Evolutionary conservation across 148 eudicot species (phyloP).

Genomic region (Beta vulgaris): DNA sequence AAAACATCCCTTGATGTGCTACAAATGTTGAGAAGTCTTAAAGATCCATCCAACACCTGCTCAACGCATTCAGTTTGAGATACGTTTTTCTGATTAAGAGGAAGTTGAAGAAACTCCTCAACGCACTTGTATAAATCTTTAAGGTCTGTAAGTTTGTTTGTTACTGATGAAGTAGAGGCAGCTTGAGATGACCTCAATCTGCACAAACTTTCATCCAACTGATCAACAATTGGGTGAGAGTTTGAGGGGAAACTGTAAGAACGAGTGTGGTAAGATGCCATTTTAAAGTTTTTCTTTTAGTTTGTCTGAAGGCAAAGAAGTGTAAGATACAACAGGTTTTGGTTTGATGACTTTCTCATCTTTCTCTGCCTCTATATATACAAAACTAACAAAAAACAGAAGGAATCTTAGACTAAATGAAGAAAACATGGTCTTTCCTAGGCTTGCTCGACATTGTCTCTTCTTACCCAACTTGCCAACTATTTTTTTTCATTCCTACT

Average conservation of each 20-base stretch:
- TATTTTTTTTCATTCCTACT: background rate
- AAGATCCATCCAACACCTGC: too few relatives aligned
- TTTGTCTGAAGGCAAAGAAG: background rate
- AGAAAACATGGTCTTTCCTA: background rate
- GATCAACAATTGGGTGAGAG: constrained; percentile 15
- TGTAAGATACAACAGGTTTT: background rate
- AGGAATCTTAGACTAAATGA: constrained; percentile 11
- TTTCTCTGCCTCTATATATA: constrained; percentile 7
- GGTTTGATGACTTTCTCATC: constrained; percentile 7
- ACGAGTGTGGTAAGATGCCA: constrained; percentile 28
- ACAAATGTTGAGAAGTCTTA: too few relatives aligned
- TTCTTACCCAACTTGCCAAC: constrained; percentile 7
- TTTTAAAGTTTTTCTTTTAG: background rate
- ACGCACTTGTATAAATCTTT: too few relatives aligned
- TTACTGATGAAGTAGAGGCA: too few relatives aligned
- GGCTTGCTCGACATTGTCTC: constrained; percentile 3
- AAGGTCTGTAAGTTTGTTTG: too few relatives aligned
- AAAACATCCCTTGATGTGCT: too few relatives aligned
- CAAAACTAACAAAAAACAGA: constrained; percentile 12
- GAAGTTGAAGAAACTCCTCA: too few relatives aligned
- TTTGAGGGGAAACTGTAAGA: constrained; percentile 31
- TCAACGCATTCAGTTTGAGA: too few relatives aligned
- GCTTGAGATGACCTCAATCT: too few relatives aligned
- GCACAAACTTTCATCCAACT: constrained; percentile 20
- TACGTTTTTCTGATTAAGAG: too few relatives aligned